These are phyloP conservation scores for Phaffia rhodozyma DNA, from an alignment of 1,284 basidiomycete genomes.

Conservation along the genomic window DNA sequence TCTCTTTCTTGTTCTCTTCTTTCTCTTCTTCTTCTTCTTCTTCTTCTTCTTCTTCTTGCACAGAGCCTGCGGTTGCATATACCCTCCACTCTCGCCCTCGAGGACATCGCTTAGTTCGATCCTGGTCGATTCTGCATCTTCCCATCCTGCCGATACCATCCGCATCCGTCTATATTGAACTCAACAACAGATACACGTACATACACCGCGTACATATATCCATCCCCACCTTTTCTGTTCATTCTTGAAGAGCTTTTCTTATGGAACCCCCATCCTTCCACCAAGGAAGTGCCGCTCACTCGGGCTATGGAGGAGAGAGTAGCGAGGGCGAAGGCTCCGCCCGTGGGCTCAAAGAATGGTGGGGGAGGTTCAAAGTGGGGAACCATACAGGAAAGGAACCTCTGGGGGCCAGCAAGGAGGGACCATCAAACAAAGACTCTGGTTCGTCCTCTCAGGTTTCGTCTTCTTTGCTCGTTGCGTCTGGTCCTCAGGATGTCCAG, in stretches of 20 bases:
- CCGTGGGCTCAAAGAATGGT: conserved; percentile 62
- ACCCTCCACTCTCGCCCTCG: background rate
- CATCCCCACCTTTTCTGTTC: background rate
- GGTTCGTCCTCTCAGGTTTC: no score
- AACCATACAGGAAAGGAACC: conserved; percentile 30
- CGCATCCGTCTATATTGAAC: no score
- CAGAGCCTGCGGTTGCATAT: background rate
- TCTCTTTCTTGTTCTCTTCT: background rate
- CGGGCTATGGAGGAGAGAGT: background rate
- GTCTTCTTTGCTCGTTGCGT: no score
- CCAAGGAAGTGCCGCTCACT: no score
- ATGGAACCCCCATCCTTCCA: background rate
- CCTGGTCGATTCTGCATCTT: no score
- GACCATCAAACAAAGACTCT: no score
- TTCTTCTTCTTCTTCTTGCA: background rate
- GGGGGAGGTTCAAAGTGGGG: conserved; percentile 56
- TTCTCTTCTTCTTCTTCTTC: background rate
- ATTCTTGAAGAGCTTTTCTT: background rate
- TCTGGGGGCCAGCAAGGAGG: no score
- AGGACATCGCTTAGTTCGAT: no score
- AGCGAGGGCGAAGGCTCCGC: conserved; percentile 25
- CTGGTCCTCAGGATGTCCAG: no score
- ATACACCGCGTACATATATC: no score
- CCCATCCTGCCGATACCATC: no score
- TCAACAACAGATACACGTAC: no score